phyloP scores from a whole-genome alignment of 768 basidiomycete genomes.

The Melanogaster broomeanus region DNA sequence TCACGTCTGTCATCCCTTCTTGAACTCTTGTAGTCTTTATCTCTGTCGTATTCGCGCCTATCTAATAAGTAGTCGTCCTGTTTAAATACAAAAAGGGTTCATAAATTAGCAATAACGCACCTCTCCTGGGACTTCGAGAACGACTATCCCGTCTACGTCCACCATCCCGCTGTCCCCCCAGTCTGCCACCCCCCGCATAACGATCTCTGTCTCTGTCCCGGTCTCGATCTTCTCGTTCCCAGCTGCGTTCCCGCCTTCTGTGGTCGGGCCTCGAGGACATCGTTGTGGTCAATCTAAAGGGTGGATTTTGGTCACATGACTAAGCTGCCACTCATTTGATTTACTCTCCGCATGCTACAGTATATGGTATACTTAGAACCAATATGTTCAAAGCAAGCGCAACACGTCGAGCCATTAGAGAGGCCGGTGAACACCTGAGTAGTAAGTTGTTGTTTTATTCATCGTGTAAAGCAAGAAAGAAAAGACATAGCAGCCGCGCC shows the following conservation, averaged over 20 bases:
- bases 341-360: too few species aligned
- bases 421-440: slow-evolving; percentile 4
- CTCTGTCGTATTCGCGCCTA: slow-evolving; percentile 33
- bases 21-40: slow-evolving; percentile 39
- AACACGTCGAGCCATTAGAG: slow-evolving; percentile 20
- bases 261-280: slow-evolving; percentile 63
- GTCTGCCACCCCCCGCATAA: slow-evolving; percentile 38
- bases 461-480: slow-evolving; percentile 1
- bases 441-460: slow-evolving; percentile 12
- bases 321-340: neutral
- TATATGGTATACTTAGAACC: too few species aligned
- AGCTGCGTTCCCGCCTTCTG: slow-evolving; percentile 62
- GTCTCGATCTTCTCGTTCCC: slow-evolving; percentile 49
- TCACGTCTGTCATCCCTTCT: slow-evolving; percentile 36
- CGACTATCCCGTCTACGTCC: slow-evolving; percentile 42
- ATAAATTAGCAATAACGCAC: slow-evolving; percentile 12
- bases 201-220: slow-evolving; percentile 48
- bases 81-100: neutral
- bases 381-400: slow-evolving; percentile 21
- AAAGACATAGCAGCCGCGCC: slow-evolving; percentile 17
- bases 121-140: slow-evolving; percentile 38
- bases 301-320: slow-evolving; percentile 26
- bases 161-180: slow-evolving; percentile 34
- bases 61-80: slow-evolving; percentile 29
- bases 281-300: slow-evolving; percentile 36